Base-by-base conservation (phyloP, 2,329 filamentous ascomycete genomes). In the Thelonectria rubi region DNA sequence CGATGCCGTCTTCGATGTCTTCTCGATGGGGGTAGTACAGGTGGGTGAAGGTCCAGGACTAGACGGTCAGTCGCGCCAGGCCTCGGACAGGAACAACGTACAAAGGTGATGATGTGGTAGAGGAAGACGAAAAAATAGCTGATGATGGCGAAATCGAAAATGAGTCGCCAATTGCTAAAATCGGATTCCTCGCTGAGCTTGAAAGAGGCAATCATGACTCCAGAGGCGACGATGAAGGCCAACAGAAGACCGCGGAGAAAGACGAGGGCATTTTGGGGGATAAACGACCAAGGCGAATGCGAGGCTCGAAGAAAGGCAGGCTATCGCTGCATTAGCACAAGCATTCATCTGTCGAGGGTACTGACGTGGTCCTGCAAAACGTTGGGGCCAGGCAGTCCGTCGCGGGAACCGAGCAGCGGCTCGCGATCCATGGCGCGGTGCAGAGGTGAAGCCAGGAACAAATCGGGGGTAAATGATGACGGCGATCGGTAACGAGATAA, bases 21-120 rank as follows among this genome's bases (percentile, higher is more conserved):
- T 81, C 77, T 9, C 75, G 66, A 10, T 79, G 75, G 1, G 82
- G 82, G 53, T 79, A 80, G 68, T 83, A 80, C 26, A 84, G 74
- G 65, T 86, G 83, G 49, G 82, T 82, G 51, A 80, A 81, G 0
- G 82, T 84, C 83, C 83, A 86, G 26, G 73, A 74, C 82, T 85
- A 4, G 37, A 34, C n/a, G 47, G 42, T 15, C n/a, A 51, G 14
- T 11, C 12, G 5, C 12, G 14, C 43, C 15, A 17, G 47, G 9
- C 14, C 9, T 15, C 12, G 15, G 1, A 1, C 11, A 5, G 11
- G 34, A 1, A 14, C 20, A 55, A 77, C 82, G 68, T 63, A 85
- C 83, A 65, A 83, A 81, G 26, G 78, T 77, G 24, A 81, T 70
- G 17, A 81, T 47, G 55, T 84, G 80, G 71, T 84, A 86, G 11